phyloP scores from a whole-genome alignment of 2,329 filamentous ascomycete genomes.

The Cladosporium cucumerinum region DNA sequence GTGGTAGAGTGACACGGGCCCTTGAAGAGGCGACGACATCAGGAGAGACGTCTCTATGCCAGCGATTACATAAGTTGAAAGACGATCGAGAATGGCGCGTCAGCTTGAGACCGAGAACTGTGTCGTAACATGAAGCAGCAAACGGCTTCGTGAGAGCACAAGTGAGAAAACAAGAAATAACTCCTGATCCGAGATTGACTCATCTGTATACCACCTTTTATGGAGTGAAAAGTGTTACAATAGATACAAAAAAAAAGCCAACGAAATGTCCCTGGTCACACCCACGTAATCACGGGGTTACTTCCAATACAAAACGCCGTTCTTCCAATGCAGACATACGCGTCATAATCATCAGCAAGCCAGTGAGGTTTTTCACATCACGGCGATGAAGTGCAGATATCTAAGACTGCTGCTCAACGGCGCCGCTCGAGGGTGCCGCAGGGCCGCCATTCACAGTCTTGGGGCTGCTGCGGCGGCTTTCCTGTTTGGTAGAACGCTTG shows the following conservation, averaged over 20 bases:
- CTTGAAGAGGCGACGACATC: neutral
- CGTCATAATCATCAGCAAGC: neutral
- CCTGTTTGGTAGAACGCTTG: slow-evolving; percentile 48
- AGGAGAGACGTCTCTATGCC: neutral
- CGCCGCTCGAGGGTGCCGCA: slow-evolving; percentile 2
- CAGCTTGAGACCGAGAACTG: neutral
- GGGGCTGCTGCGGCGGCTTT: slow-evolving; percentile 46
- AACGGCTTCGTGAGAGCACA: neutral
- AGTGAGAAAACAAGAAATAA: neutral
- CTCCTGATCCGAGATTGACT: neutral
- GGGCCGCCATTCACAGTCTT: slow-evolving; percentile 26
- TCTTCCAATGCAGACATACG: slow-evolving; percentile 1
- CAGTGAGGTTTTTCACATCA: neutral
- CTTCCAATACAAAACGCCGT: neutral
- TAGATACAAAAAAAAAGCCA: neutral
- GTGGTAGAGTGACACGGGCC: neutral
- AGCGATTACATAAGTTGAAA: neutral
- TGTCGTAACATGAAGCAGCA: neutral
- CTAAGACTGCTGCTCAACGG: slow-evolving; percentile 9
- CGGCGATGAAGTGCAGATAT: neutral
- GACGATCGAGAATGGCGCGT: neutral
- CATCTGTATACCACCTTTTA: neutral
- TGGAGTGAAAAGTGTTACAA: neutral
- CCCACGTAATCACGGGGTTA: neutral
- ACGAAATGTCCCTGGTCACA: neutral